A percentile compares a stretch with the other conserved stretches of the same genome.
Conservation (phyloP, 2,329 filamentous ascomycete species). For the Aspergillus pseudonomiae region DNA sequence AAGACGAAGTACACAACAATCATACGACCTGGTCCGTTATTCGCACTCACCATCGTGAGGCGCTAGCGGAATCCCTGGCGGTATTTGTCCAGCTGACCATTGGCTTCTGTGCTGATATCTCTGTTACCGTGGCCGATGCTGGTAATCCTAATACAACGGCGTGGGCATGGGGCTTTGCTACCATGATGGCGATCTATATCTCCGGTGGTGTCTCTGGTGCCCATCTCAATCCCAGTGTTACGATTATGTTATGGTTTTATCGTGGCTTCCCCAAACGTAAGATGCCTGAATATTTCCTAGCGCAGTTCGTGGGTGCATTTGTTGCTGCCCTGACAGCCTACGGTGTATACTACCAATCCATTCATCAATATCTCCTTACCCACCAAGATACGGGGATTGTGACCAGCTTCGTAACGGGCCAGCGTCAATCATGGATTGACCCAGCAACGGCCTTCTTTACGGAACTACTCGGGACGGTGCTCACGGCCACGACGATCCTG, state of each 20-base stretch:
- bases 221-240: slow-evolving; percentile 50
- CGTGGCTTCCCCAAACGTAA: slow-evolving; percentile 58
- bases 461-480: slow-evolving; percentile 49
- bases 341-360: slow-evolving; percentile 43
- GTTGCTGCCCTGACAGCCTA: slow-evolving; percentile 53
- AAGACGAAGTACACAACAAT: slow-evolving; percentile 55
- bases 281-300: slow-evolving; percentile 53
- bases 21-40: slow-evolving; percentile 54
- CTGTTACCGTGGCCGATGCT: slow-evolving; percentile 42
- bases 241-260: slow-evolving; percentile 51
- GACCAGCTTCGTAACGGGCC: slow-evolving; percentile 50
- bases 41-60: slow-evolving; percentile 56
- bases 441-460: slow-evolving; percentile 49
- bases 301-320: slow-evolving; percentile 58
- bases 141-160: slow-evolving; percentile 49
- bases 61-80: slow-evolving; percentile 57
- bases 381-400: slow-evolving; percentile 34
- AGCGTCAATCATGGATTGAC: slow-evolving; percentile 44
- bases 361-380: slow-evolving; percentile 37
- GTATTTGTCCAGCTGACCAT: slow-evolving; percentile 48
- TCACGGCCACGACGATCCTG: slow-evolving; percentile 48
- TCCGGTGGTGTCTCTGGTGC: slow-evolving; percentile 53
- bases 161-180: slow-evolving; percentile 58
- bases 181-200: slow-evolving; percentile 55
- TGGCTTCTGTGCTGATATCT: slow-evolving; percentile 55